These are phyloP conservation scores for Naganishia kalamii DNA, from an alignment of 768 basidiomycete genomes.

Conservation along the genomic window DNA sequence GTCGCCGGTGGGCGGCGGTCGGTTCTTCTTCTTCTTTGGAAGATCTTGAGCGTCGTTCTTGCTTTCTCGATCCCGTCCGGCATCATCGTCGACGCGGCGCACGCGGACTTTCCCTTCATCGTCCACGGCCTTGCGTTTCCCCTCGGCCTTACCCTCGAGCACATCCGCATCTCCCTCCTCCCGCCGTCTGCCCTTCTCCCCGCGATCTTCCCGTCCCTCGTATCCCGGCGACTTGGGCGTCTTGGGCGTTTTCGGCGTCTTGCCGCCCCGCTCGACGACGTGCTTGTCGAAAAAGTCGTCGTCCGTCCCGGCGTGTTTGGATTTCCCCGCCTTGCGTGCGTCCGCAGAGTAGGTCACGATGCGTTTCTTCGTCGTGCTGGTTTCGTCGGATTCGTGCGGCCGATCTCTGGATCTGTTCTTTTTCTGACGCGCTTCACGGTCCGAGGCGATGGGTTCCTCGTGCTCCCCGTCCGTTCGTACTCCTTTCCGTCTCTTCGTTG, in stretches of 20 bases:
- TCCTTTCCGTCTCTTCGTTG: too few relatives aligned
- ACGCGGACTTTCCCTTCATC: not conserved
- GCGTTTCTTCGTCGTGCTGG: too few relatives aligned
- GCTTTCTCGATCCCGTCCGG: not conserved
- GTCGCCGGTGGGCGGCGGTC: not conserved
- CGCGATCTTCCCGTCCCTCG: too few relatives aligned
- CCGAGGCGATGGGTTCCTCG: too few relatives aligned
- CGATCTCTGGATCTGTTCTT: too few relatives aligned
- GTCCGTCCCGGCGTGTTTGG: not conserved
- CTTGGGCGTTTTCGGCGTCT: slow-evolving; percentile 1
- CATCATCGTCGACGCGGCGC: not conserved
- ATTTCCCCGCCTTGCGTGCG: too few relatives aligned
- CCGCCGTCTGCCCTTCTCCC: not conserved
- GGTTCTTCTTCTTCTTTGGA: not conserved
- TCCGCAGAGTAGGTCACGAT: too few relatives aligned
- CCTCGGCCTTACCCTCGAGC: not conserved
- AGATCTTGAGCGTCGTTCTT: not conserved
- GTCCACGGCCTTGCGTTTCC: not conserved
- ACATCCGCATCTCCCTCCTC: not conserved
- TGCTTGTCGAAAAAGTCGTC: not conserved
- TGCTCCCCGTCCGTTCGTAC: too few relatives aligned
- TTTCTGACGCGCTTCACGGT: too few relatives aligned
- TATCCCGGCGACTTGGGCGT: not conserved
- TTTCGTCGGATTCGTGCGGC: too few relatives aligned
- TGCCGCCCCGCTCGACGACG: not conserved